phyloP scores from a whole-genome alignment of 441 rosid genomes.

The Populus hybrid region DNA sequence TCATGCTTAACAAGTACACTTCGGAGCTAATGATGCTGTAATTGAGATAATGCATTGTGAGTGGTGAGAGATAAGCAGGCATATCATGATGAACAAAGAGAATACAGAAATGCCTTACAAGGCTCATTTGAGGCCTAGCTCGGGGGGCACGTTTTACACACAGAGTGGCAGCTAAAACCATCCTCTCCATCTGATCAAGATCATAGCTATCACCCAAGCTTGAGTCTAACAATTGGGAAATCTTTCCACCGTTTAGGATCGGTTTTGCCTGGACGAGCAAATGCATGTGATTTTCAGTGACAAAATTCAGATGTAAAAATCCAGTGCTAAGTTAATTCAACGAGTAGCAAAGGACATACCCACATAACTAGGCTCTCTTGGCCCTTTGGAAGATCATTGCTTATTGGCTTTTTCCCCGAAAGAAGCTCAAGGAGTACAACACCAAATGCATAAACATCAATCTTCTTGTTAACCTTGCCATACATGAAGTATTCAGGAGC shows the following conservation, averaged over 20 bases:
- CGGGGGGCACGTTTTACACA: conserved; percentile 61
- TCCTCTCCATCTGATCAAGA: conserved; percentile 52
- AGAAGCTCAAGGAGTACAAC: conserved; percentile 85
- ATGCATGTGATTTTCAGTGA: not conserved
- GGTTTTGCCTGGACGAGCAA: conserved; percentile 62
- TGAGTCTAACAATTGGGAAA: conserved; percentile 70
- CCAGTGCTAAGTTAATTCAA: not conserved
- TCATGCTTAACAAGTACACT: not conserved
- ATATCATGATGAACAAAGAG: not conserved
- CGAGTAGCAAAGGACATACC: conserved; percentile 48
- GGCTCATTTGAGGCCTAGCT: conserved; percentile 64
- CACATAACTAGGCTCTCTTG: conserved; percentile 91
- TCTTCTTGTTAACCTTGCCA: conserved; percentile 80
- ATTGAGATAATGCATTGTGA: not conserved
- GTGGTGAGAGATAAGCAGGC: not conserved
- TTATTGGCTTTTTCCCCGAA: conserved; percentile 86
- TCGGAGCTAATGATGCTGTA: not conserved
- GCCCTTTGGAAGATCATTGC: conserved; percentile 58
- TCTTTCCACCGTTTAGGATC: conserved; percentile 59
- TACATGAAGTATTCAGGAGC: conserved; percentile 97
- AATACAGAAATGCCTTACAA: conserved; percentile 35
- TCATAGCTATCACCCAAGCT: conserved; percentile 45
- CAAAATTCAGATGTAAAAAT: not conserved
- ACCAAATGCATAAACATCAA: conserved; percentile 90
- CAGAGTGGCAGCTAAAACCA: conserved; percentile 81